A percentile compares a stretch with the other conserved stretches of the same genome.
Evolutionary conservation across 176 grass and related monocot species (phyloP).

Genomic region (Juncus inflexus): DNA sequence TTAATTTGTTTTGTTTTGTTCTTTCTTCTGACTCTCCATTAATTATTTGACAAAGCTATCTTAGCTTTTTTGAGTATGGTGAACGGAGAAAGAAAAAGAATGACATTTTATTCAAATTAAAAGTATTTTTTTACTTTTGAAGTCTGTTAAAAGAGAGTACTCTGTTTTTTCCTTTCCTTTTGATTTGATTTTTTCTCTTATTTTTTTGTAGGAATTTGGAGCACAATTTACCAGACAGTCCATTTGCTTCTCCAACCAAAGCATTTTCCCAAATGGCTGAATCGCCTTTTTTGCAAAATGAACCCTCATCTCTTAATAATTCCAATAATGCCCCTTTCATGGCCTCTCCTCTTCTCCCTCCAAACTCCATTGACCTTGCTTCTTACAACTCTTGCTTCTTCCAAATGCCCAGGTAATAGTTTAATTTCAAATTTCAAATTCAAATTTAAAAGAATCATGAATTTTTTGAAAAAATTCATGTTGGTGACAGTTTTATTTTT

Average conservation of each 20-base stretch:
- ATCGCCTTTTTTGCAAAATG: slow-evolving; percentile 21
- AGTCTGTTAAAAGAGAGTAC: slow-evolving; percentile 1
- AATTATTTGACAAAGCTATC: neutral
- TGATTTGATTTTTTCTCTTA: slow-evolving; percentile 33
- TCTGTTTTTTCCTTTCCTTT: slow-evolving; percentile 21
- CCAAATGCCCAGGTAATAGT: slow-evolving; percentile 67
- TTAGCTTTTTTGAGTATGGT: slow-evolving; percentile 17
- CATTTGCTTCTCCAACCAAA: slow-evolving; percentile 67
- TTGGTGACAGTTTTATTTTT: neutral
- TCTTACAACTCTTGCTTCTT: slow-evolving; percentile 77
- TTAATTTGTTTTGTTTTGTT: slow-evolving; percentile 13
- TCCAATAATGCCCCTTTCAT: slow-evolving; percentile 33
- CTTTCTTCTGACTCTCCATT: slow-evolving; percentile 2
- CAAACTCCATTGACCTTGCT: slow-evolving; percentile 46
- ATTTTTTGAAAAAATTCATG: neutral
- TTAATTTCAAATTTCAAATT: slow-evolving; percentile 1
- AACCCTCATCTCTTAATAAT: slow-evolving; percentile 20
- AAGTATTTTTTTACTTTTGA: neutral
- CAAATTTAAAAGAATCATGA: neutral
- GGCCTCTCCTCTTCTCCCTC: slow-evolving; percentile 45
- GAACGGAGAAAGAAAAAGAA: slow-evolving; percentile 7
- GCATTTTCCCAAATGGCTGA: slow-evolving; percentile 29
- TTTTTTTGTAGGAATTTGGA: slow-evolving; percentile 42
- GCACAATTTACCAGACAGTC: slow-evolving; percentile 75
- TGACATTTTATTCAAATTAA: neutral